Conservation (phyloP, 2,329 filamentous ascomycete genomes). For the Diaporthe helianthi region DNA sequence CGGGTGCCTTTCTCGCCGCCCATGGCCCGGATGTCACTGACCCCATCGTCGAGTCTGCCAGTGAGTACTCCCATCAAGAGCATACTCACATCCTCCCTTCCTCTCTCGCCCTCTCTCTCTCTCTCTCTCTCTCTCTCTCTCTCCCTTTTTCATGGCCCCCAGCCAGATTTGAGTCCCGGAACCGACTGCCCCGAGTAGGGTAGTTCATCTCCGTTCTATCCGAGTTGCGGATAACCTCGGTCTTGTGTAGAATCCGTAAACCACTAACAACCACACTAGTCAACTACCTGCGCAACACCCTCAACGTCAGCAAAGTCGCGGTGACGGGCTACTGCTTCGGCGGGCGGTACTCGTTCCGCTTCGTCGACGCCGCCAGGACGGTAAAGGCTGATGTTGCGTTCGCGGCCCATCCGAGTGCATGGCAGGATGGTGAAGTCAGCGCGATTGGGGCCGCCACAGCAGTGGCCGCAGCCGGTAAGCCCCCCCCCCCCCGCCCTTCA, state of each 20-base stretch:
- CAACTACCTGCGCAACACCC: conserved; percentile 17
- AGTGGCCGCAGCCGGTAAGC: conserved; percentile 27
- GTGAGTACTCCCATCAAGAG: conserved; percentile 1
- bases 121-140: no score
- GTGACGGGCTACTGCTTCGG: conserved; percentile 31
- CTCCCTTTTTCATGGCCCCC: background rate
- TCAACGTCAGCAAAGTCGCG: conserved; percentile 5
- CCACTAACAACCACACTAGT: background rate
- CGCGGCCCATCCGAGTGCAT: conserved; percentile 24
- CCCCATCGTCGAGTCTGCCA: conserved; percentile 17
- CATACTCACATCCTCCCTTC: background rate
- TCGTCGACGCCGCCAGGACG: conserved; percentile 26
- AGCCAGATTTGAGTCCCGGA: background rate
- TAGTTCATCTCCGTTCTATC: background rate
- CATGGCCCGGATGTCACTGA: conserved; percentile 26
- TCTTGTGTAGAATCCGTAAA: background rate
- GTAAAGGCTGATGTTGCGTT: conserved; percentile 29
- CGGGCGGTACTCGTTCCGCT: conserved; percentile 31
- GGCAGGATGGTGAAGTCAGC: conserved; percentile 11
- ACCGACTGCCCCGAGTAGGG: background rate
- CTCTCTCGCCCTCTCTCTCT: no score
- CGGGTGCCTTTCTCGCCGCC: conserved; percentile 37
- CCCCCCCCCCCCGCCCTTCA: background rate
- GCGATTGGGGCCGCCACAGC: conserved; percentile 21
- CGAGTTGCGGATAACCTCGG: background rate